phyloP scores from a whole-genome alignment of 305 asterid genomes.

The Fraxinus latifolia region DNA sequence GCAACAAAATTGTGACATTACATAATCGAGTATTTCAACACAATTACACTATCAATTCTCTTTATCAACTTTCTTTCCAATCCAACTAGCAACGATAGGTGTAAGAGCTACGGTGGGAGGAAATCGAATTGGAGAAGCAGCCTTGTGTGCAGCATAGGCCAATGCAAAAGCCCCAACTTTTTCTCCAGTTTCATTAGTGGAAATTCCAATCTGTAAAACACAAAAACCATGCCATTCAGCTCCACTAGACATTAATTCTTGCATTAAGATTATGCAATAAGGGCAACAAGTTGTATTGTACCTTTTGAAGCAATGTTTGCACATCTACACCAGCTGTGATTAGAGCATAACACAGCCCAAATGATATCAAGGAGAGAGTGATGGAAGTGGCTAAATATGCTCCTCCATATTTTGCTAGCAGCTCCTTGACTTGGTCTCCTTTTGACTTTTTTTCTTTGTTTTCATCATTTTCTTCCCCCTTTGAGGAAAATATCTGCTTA shows the following conservation, averaged over 20 bases:
- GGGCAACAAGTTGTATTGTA: constrained; percentile 13
- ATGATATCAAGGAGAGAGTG: constrained; percentile 85
- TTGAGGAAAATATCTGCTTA: constrained; percentile 52
- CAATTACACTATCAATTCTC: not conserved
- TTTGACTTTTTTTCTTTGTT: constrained; percentile 50
- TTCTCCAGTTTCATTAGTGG: constrained; percentile 68
- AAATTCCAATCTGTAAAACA: constrained; percentile 64
- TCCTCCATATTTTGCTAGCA: constrained; percentile 89
- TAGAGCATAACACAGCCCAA: constrained; percentile 73
- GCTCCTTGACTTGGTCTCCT: constrained; percentile 89
- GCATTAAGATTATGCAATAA: not conserved
- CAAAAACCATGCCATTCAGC: constrained; percentile 14
- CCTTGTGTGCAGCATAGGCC: constrained; percentile 98
- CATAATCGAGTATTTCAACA: not conserved
- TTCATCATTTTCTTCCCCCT: constrained; percentile 49
- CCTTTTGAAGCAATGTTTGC: constrained; percentile 71
- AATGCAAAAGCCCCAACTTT: constrained; percentile 92
- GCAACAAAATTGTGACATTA: constrained; percentile 3
- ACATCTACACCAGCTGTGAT: constrained; percentile 88
- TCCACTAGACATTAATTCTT: not conserved
- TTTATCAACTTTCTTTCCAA: constrained; percentile 72
- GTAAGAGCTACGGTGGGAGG: constrained; percentile 98
- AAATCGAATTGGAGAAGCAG: constrained; percentile 92
- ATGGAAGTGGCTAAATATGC: constrained; percentile 93
- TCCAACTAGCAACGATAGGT: constrained; percentile 88